Conservation (phyloP, 805 yeast genomes). For the Pichia eremophila region DNA sequence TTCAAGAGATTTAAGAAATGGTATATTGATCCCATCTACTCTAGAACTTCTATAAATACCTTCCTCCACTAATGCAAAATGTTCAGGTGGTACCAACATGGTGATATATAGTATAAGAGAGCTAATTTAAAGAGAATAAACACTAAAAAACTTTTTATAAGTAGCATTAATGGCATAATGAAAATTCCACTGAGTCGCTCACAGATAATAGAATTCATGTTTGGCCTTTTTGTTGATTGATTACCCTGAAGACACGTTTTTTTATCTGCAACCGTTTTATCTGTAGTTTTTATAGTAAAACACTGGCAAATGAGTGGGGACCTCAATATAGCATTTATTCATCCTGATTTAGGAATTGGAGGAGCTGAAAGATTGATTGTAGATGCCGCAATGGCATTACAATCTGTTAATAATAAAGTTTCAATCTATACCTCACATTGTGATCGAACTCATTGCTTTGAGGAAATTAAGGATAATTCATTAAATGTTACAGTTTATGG, state of each 20-base stretch:
- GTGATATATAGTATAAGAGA: too few species aligned
- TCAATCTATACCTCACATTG: conserved; percentile 83
- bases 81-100: conserved; percentile 89
- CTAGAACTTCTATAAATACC: conserved; percentile 78
- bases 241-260: too few species aligned
- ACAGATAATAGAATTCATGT: too few species aligned
- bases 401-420: conserved; percentile 44
- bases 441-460: conserved; percentile 80
- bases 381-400: conserved; percentile 86
- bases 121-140: too few species aligned
- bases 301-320: too few species aligned
- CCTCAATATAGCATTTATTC: conserved; percentile 64
- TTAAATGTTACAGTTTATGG: conserved; percentile 69
- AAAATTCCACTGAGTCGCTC: too few species aligned
- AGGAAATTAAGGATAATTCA: conserved; percentile 59
- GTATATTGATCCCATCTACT: conserved; percentile 64
- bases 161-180: too few species aligned
- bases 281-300: too few species aligned
- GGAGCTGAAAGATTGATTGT: conserved; percentile 98
- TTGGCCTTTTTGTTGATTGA: too few species aligned
- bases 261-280: too few species aligned
- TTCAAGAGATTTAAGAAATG: conserved; percentile 66
- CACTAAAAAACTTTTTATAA: too few species aligned
- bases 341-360: conserved; percentile 94
- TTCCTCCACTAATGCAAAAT: conserved; percentile 83